A percentile compares a stretch with the other conserved stretches of the same genome.
phyloP scores from a whole-genome alignment of 1,284 basidiomycete species.

The Trametes versicolor region DNA sequence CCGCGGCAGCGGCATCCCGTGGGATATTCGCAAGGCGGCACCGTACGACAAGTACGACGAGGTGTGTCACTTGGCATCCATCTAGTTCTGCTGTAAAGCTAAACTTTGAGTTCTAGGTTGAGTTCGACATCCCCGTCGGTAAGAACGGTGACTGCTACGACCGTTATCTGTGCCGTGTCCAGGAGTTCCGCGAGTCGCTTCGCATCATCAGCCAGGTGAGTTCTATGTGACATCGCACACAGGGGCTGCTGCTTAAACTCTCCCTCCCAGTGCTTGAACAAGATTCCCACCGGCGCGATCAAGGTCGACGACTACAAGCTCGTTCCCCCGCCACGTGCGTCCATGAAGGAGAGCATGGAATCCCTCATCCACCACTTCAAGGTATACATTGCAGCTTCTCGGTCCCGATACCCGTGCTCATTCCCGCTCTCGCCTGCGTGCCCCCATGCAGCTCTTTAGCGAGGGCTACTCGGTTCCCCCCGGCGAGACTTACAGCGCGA shows the following conservation, averaged over 20 bases:
- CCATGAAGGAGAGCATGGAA: constrained; percentile 99
- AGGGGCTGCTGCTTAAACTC: neutral
- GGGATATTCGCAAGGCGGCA: constrained; percentile 93
- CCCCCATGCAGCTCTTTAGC: constrained; percentile 77
- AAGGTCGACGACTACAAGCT: constrained; percentile 99
- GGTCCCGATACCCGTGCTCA: constrained; percentile 22
- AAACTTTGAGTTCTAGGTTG: constrained; percentile 64
- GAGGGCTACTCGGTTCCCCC: constrained; percentile 99
- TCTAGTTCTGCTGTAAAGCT: neutral
- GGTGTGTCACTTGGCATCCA: constrained; percentile 50
- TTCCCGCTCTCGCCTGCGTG: constrained; percentile 14
- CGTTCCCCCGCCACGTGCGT: constrained; percentile 94
- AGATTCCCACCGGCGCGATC: constrained; percentile 93
- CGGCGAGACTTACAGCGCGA: constrained; percentile 96
- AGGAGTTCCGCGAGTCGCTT: constrained; percentile 97
- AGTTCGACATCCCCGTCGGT: constrained; percentile 97
- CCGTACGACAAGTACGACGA: constrained; percentile 99
- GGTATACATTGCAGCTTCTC: constrained; percentile 48
- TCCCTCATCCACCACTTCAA: constrained; percentile 99
- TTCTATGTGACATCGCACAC: constrained; percentile 36
- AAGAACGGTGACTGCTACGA: constrained; percentile 98
- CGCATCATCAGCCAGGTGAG: constrained; percentile 84
- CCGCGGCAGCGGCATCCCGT: constrained; percentile 92
- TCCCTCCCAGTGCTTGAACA: constrained; percentile 84
- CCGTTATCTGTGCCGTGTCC: constrained; percentile 95